phyloP scores from a whole-genome alignment of 495 filamentous ascomycete genomes.

The Penicillium fimorum region DNA sequence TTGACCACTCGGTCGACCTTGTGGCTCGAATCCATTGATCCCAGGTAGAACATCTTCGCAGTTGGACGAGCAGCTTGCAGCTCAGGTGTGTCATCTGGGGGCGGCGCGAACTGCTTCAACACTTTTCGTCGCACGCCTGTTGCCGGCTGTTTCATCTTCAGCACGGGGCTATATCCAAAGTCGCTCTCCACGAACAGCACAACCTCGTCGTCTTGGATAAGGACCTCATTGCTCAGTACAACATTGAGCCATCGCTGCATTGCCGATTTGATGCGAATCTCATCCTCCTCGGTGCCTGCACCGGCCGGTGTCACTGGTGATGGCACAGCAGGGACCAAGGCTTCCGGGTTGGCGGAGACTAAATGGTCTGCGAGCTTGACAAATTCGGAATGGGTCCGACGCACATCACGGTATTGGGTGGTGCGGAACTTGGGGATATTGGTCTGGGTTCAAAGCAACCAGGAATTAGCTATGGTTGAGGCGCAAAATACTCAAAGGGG shows the following conservation, averaged over 20 bases:
- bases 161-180: slow-evolving; percentile 94
- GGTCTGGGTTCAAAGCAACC: slow-evolving; percentile 56
- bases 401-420: slow-evolving; percentile 95
- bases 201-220: slow-evolving; percentile 95
- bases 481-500: slow-evolving; percentile 4
- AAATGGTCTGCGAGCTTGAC: slow-evolving; percentile 91
- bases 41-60: slow-evolving; percentile 95
- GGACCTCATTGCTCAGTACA: slow-evolving; percentile 84
- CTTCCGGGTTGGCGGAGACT: slow-evolving; percentile 93
- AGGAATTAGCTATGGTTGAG: slow-evolving; percentile 9
- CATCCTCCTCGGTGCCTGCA: slow-evolving; percentile 95
- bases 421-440: slow-evolving; percentile 97
- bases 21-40: slow-evolving; percentile 91
- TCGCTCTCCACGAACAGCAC: slow-evolving; percentile 97
- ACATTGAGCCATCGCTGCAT: slow-evolving; percentile 96
- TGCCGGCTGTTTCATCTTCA: slow-evolving; percentile 93
- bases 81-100: slow-evolving; percentile 95
- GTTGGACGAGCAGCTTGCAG: slow-evolving; percentile 82
- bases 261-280: slow-evolving; percentile 77
- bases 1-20: slow-evolving; percentile 95
- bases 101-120: slow-evolving; percentile 97
- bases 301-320: slow-evolving; percentile 88
- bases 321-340: slow-evolving; percentile 95
- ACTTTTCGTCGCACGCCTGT: slow-evolving; percentile 93
- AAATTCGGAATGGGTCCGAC: slow-evolving; percentile 93